Conservation (phyloP, 129 eudicot genomes). For the Heracleum sosnowskyi region DNA sequence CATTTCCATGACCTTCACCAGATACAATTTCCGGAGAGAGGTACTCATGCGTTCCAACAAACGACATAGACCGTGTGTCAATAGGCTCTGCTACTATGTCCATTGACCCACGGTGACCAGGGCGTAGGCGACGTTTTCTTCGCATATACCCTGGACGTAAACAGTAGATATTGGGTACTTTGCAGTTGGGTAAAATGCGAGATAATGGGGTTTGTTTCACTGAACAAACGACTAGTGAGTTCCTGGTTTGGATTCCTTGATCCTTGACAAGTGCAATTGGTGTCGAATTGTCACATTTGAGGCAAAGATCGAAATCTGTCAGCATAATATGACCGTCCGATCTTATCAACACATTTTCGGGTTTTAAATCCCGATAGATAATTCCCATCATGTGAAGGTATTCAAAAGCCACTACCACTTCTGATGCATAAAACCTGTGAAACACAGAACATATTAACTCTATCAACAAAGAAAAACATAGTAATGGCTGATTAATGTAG, state of each 20-base stretch:
- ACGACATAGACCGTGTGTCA: slow-evolving; percentile 73
- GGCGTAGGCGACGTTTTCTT: slow-evolving; percentile 15
- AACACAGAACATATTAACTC: background rate
- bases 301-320: slow-evolving; percentile 69
- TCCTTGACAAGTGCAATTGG: slow-evolving; percentile 42
- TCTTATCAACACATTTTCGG: slow-evolving; percentile 66
- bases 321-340: slow-evolving; percentile 76
- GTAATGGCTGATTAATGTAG: too few species aligned
- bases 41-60: slow-evolving; percentile 81
- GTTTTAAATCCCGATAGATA: slow-evolving; percentile 62
- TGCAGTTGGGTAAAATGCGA: slow-evolving; percentile 42
- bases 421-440: slow-evolving; percentile 74
- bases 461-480: too few species aligned
- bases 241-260: slow-evolving; percentile 20
- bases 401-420: slow-evolving; percentile 66
- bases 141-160: slow-evolving; percentile 31
- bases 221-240: slow-evolving; percentile 10
- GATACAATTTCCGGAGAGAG: slow-evolving; percentile 68
- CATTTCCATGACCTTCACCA: slow-evolving; percentile 78
- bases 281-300: slow-evolving; percentile 39
- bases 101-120: slow-evolving; percentile 22
- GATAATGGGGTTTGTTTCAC: slow-evolving; percentile 16
- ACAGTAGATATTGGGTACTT: slow-evolving; percentile 26
- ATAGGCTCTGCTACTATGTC: slow-evolving; percentile 62
- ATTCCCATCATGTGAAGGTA: slow-evolving; percentile 78